Conservation (phyloP, 371 early-diverging fungal genomes). For the Apophysomyces elegans region DNA sequence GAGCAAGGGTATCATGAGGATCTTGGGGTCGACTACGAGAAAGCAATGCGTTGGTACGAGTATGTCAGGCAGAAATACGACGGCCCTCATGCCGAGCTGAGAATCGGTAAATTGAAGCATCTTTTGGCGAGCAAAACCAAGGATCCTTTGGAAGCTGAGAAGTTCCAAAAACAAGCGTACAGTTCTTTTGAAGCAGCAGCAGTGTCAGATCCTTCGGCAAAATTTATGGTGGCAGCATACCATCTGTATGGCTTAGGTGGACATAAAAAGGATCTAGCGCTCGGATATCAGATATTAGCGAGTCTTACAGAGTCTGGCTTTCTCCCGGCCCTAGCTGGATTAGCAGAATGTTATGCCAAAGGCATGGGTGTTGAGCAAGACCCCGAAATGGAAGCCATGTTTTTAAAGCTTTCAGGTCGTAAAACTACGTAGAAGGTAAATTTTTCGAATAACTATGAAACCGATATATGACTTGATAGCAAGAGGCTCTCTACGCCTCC, state of each 20-base stretch:
- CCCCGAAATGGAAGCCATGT: slow-evolving; percentile 14
- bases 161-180: slow-evolving; percentile 23
- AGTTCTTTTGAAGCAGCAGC: slow-evolving; percentile 18
- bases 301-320: slow-evolving; percentile 20
- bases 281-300: slow-evolving; percentile 18
- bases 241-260: slow-evolving; percentile 29
- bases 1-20: slow-evolving; percentile 21
- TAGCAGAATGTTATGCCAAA: slow-evolving; percentile 30
- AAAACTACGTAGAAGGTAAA: background rate
- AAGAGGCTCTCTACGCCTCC: too few relatives aligned
- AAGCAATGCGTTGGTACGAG: slow-evolving; percentile 23
- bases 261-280: slow-evolving; percentile 10
- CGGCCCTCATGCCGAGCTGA: slow-evolving; percentile 27
- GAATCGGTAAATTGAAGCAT: slow-evolving; percentile 27
- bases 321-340: slow-evolving; percentile 16
- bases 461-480: background rate
- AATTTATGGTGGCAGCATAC: slow-evolving; percentile 30
- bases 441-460: background rate
- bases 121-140: slow-evolving; percentile 14
- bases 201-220: slow-evolving; percentile 15
- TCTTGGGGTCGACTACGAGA: slow-evolving; percentile 2
- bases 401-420: slow-evolving; percentile 15
- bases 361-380: slow-evolving; percentile 26
- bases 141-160: background rate
- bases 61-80: slow-evolving; percentile 12